A percentile compares a stretch with the other conserved stretches of the same genome.
Evolutionary conservation across 129 eudicot species (phyloP).

Genomic region (Escallonia rubra): DNA sequence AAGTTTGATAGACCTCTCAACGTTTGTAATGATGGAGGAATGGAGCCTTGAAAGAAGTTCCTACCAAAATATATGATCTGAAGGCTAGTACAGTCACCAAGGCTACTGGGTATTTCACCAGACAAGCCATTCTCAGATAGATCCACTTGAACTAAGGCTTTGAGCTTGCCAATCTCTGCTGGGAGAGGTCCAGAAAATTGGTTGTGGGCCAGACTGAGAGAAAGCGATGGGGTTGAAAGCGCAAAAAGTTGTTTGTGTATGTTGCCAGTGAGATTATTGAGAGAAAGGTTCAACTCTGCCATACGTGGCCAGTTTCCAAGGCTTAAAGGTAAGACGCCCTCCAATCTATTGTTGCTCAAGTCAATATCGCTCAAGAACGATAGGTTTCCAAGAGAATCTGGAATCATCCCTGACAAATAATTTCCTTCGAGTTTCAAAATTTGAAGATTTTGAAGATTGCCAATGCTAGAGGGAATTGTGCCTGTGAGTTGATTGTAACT

Average conservation of each 20-base stretch:
- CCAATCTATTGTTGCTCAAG: constrained; percentile 15
- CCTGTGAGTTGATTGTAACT: background rate
- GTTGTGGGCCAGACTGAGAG: constrained; percentile 23
- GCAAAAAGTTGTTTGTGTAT: constrained; percentile 23
- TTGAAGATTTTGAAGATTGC: constrained; percentile 5
- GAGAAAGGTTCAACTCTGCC: constrained; percentile 11
- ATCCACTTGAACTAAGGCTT: constrained; percentile 7
- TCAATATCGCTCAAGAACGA: constrained; percentile 1
- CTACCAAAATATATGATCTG: background rate
- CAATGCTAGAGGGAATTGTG: background rate
- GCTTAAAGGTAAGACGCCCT: constrained; percentile 21
- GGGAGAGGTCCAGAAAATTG: constrained; percentile 26
- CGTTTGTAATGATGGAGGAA: background rate
- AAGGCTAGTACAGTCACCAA: constrained; percentile 25
- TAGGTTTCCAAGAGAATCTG: constrained; percentile 3
- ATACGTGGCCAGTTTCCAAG: constrained; percentile 26
- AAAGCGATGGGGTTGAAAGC: constrained; percentile 9
- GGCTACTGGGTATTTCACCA: constrained; percentile 23
- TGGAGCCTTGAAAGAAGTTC: background rate
- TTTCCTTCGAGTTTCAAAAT: background rate
- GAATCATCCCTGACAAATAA: background rate
- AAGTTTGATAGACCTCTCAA: background rate
- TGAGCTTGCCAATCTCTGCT: constrained; percentile 23
- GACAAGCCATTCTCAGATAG: constrained; percentile 23
- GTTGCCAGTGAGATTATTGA: constrained; percentile 25